Evolutionary conservation across 2,329 filamentous ascomycete genomes (phyloP), one percentile per base, ranked within the genome.

Genomic region (Botrytis elliptica): DNA sequence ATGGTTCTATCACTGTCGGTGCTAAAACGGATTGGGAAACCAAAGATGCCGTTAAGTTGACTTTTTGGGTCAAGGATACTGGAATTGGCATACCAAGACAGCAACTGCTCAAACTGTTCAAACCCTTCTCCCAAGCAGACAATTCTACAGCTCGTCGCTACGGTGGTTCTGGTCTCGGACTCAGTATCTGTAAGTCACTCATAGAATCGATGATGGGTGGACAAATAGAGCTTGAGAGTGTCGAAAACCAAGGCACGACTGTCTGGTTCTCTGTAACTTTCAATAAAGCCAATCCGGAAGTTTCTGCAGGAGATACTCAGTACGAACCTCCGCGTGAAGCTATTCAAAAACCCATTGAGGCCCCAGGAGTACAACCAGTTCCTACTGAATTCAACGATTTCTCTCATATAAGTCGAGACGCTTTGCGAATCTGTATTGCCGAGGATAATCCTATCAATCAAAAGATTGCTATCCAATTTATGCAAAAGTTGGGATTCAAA

Each of bases 381-480:
- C 22, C 79, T 80, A 33, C 85, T 70, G 84, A 86, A 5, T 87
- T 88, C 74, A 83, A 91, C 36, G 91, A 94, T 80, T 86, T 98
- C 7, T 91, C 91, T 29, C 86, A 87, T 73, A 88, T 98, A 10
- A 90, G 92, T 14, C 90, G 93, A 73, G 89, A 94, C 63, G 87
- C 97, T 73, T 86, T 98, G 44, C 91, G 93, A 46, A 91, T 98
- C 44, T 97, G 94, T 82, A 95, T 98, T 74, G 95, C 95, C 0
- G 95, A 98, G 80, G 95, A 98, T 84, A 98, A 98, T 77, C 89
- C 92, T 4, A 97, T 98, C 84, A 98, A 98, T 79, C 93, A 97
- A 80, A 94, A 93, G 82, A 98, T 98, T 77, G 95, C 95, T 1
- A 93, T 97, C 68, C 93, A 94, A 77, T 98, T 97, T 78, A 92